Base-by-base conservation (phyloP, 257 asterid genomes). In the Henckelia pumila region DNA sequence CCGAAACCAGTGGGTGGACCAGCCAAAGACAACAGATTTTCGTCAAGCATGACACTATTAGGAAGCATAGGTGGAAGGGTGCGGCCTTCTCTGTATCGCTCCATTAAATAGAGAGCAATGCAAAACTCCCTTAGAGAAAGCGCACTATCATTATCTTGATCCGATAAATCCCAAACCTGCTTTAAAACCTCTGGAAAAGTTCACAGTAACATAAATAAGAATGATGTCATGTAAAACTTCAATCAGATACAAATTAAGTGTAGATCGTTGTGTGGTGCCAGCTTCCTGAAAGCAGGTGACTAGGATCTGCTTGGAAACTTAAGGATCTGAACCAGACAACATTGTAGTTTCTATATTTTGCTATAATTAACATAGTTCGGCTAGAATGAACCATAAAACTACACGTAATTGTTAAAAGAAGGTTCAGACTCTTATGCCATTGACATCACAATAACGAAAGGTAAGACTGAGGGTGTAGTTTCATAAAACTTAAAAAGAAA, bases 141-240 rank as follows among this genome's bases (percentile, higher is more conserved):
- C 95, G 91, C 91, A 88, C 97, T 86, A 80, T 93, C 99, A 73
- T 71, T 81, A 77, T 93, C 99, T 86, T 90, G 95, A 79, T 90
- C 99, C 17, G 99, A 84, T 78, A 93, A 78, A 79, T 93, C 99
- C 99, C 99, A 93, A 26, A 93, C 85, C 87, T 93, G 95, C 92
- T 90, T 93, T 74, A 90, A 78, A 77, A 88, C 87, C 91, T 93
- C 99, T 93, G 95, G 37, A 63, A 81, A 79, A 79, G 65, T 65
- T 53, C 72, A 76, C 67, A 72, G 57, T 65, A 65, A 60, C 25
- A 62, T 61, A 61, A 65, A 67, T 65, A 6, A 74, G 73, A 66
- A 68, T 66, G 74, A 67, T 57, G 64, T 10, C 57, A 71, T n/a
- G 50, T 47, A 47, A 52, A 47, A 23, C 58, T 49, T 40, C 0